Percentiles rank a stretch among this genome's conserved stretches.
Evolutionary conservation across 2,329 filamentous ascomycete species (phyloP).

Genomic region (Cladophialophora exuberans): DNA sequence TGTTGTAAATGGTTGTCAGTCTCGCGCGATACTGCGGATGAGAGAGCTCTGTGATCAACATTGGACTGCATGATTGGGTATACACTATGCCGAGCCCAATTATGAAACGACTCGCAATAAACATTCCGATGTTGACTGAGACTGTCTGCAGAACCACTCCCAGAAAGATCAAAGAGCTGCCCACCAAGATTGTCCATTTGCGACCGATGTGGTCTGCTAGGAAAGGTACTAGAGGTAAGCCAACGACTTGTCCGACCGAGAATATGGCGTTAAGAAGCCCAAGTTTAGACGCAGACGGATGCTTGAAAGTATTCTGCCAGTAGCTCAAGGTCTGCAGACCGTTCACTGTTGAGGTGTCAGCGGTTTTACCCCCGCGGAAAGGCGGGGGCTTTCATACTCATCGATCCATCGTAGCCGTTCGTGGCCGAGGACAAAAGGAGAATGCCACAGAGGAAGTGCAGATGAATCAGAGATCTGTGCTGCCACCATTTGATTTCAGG

Average conservation of each 20-base stretch:
- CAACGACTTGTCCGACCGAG: conserved; percentile 52
- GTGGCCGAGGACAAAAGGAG: conserved; percentile 61
- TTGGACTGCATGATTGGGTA: conserved; percentile 44
- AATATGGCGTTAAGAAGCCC: conserved; percentile 45
- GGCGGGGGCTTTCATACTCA: conserved; percentile 2
- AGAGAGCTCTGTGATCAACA: conserved; percentile 49
- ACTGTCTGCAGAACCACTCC: conserved; percentile 46
- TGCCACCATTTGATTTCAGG: conserved; percentile 16
- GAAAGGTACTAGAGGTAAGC: conserved; percentile 48
- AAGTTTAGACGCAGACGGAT: conserved; percentile 40
- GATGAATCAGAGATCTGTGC: conserved; percentile 11
- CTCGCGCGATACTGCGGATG: conserved; percentile 53
- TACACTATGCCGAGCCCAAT: conserved; percentile 62
- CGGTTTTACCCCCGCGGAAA: background rate
- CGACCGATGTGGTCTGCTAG: conserved; percentile 53
- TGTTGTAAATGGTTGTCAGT: conserved; percentile 57
- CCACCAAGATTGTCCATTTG: conserved; percentile 50
- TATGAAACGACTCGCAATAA: conserved; percentile 62
- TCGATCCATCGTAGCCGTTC: conserved; percentile 25
- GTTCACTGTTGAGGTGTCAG: conserved; percentile 19
- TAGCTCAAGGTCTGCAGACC: conserved; percentile 15
- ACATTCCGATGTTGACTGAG: conserved; percentile 53
- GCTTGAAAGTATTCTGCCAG: conserved; percentile 35
- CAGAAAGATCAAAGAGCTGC: conserved; percentile 49
- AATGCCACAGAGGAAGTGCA: conserved; percentile 56